phyloP scores from a whole-genome alignment of 441 rosid genomes.

The Mallotus repandus region DNA sequence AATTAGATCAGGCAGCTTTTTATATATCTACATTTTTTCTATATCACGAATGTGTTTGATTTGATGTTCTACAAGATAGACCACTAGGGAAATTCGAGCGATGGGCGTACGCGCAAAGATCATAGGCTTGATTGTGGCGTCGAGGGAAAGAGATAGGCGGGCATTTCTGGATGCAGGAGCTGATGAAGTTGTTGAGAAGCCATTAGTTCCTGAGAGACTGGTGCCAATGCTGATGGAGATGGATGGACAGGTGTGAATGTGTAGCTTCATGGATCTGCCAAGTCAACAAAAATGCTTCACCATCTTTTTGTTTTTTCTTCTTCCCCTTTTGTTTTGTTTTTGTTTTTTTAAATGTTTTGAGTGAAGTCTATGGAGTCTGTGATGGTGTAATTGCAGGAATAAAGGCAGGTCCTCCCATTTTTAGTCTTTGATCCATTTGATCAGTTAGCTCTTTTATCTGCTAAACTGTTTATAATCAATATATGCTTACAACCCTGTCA shows the following conservation, averaged over 20 bases:
- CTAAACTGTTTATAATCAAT: too few species aligned
- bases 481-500: too few species aligned
- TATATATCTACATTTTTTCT: background rate
- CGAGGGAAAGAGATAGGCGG: conserved; percentile 15
- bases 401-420: background rate
- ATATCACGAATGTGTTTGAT: background rate
- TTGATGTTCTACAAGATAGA: conserved; percentile 25
- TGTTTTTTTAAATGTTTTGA: background rate
- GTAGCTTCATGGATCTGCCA: background rate
- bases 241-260: conserved; percentile 13
- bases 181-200: conserved; percentile 42
- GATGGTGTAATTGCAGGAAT: background rate
- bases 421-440: too few species aligned
- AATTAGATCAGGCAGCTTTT: background rate
- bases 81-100: conserved; percentile 44
- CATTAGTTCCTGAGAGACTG: conserved; percentile 26
- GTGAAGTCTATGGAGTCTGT: background rate
- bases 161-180: conserved; percentile 52
- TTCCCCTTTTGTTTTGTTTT: too few species aligned
- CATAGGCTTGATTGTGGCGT: conserved; percentile 39
- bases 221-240: conserved; percentile 23
- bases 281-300: background rate
- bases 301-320: too few species aligned
- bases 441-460: too few species aligned
- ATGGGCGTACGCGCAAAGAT: conserved; percentile 52